Evolutionary conservation across 441 rosid genomes (phyloP).

Genomic region (Syzygium syzygioides): DNA sequence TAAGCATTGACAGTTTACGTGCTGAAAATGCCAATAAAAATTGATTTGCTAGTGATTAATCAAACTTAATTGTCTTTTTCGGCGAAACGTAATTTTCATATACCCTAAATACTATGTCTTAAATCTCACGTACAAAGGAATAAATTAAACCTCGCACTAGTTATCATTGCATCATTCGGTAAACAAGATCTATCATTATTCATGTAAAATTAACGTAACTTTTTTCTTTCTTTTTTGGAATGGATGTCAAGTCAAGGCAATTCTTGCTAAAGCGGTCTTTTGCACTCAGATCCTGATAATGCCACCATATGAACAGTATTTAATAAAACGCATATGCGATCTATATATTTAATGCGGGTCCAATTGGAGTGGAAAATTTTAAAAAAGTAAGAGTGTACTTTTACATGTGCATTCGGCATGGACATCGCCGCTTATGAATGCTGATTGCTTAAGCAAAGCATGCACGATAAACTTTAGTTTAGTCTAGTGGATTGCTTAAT

Average conservation of each 20-base stretch:
- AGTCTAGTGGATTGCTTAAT: not conserved
- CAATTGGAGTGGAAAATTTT: not conserved
- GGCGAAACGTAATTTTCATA: not conserved
- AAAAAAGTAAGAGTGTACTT: not conserved
- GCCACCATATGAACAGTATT: not conserved
- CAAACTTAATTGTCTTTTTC: not conserved
- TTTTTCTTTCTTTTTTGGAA: not conserved
- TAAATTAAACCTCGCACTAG: not conserved
- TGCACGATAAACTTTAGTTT: not conserved
- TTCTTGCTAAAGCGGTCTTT: not conserved
- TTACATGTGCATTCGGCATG: not conserved
- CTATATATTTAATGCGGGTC: not conserved
- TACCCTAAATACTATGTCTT: not conserved
- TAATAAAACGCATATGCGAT: not conserved
- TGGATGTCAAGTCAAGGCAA: not conserved
- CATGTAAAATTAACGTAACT: not conserved
- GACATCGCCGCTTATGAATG: not conserved
- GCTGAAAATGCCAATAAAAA: not conserved
- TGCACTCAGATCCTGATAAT: not conserved
- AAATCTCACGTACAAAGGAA: not conserved
- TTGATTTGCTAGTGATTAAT: not conserved
- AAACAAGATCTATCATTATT: not conserved
- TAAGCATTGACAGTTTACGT: not conserved
- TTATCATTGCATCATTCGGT: not conserved
- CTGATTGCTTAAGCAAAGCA: not conserved